phyloP scores from a whole-genome alignment of 768 basidiomycete species.

The Lactifluus pinguis region DNA sequence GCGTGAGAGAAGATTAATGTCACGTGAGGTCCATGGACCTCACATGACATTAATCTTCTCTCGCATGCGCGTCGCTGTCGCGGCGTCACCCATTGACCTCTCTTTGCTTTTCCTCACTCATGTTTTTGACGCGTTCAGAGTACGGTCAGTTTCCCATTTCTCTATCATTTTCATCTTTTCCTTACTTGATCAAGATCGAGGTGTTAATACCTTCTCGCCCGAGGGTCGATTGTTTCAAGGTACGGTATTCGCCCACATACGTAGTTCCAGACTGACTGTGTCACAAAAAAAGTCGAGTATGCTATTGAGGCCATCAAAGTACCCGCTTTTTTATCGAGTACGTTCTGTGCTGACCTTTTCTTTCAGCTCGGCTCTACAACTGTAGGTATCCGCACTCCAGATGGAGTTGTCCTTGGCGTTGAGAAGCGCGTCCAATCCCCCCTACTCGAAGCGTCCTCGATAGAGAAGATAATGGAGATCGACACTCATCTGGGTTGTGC shows the following conservation, averaged over 20 bases:
- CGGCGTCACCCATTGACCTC: neutral
- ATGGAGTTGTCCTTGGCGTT: constrained; percentile 90
- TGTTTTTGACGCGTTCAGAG: constrained; percentile 95
- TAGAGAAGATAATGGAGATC: constrained; percentile 99
- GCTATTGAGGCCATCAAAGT: constrained; percentile 99
- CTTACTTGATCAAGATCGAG: constrained; percentile 55
- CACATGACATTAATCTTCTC: constrained; percentile 5
- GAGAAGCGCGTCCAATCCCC: constrained; percentile 97
- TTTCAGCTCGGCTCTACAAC: constrained; percentile 92
- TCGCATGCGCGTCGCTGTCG: constrained; percentile 15
- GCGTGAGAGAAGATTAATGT: no score
- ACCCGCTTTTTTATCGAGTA: constrained; percentile 1
- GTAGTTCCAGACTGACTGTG: constrained; percentile 18
- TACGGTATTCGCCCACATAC: constrained; percentile 27
- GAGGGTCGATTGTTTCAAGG: constrained; percentile 99
- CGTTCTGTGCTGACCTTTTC: constrained; percentile 1
- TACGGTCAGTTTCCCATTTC: constrained; percentile 52
- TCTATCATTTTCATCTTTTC: neutral
- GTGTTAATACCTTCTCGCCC: constrained; percentile 98
- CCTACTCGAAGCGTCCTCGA: constrained; percentile 87
- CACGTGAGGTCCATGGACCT: neutral
- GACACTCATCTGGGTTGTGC: constrained; percentile 94
- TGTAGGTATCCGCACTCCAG: constrained; percentile 84
- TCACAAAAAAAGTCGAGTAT: constrained; percentile 78
- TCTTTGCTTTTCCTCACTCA: constrained; percentile 25